These are phyloP conservation scores for Irpex lacteus DNA, from an alignment of 1,284 basidiomycete species.

Conservation along the genomic window DNA sequence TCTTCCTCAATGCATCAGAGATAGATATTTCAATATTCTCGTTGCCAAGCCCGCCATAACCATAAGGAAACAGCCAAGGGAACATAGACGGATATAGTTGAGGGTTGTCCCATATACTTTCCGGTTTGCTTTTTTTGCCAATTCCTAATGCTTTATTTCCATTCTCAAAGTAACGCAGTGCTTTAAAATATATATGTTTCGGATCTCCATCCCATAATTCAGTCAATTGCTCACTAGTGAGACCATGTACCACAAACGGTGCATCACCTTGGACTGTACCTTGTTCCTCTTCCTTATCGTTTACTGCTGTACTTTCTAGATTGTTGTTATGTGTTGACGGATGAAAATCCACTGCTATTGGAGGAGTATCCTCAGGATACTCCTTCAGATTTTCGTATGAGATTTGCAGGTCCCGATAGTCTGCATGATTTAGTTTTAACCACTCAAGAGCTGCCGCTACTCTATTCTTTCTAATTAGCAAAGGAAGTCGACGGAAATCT, in stretches of 20 bases:
- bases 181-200: not conserved
- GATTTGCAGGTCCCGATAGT: slow-evolving; percentile 26
- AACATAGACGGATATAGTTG: slow-evolving; percentile 31
- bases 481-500: not conserved
- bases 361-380: slow-evolving; percentile 18
- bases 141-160: not conserved
- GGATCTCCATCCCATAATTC: not conserved
- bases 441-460: slow-evolving; percentile 25
- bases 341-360: not conserved
- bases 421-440: slow-evolving; percentile 30
- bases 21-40: not conserved
- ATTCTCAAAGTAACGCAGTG: not conserved
- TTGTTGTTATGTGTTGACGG: not conserved
- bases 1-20: too few species aligned
- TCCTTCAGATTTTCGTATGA: slow-evolving; percentile 21
- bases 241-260: not conserved
- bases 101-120: slow-evolving; percentile 30
- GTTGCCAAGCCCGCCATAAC: slow-evolving; percentile 29
- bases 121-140: slow-evolving; percentile 23
- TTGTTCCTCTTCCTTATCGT: slow-evolving; percentile 8
- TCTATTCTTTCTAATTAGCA: not conserved
- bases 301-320: slow-evolving; percentile 7
- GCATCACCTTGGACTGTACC: not conserved
- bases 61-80: slow-evolving; percentile 38
- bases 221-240: not conserved